phyloP scores from a whole-genome alignment of 75 land plant species.

The Isoetes taiwanensis region DNA sequence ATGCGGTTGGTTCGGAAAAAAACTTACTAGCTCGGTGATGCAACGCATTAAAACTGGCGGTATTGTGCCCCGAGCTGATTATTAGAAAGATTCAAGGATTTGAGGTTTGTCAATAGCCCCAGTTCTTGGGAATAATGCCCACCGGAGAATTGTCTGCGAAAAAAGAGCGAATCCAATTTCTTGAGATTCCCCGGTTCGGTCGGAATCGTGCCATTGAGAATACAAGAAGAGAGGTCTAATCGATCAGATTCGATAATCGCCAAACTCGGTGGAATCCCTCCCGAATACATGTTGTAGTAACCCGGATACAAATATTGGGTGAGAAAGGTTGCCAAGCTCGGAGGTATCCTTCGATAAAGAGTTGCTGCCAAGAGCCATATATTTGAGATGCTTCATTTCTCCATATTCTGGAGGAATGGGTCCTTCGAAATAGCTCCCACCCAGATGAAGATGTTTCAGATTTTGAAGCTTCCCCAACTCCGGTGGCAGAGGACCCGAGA shows the following conservation, averaged over 20 bases:
- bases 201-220: too few species aligned
- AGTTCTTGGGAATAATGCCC: neutral
- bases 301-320: neutral
- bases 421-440: conserved; percentile 1
- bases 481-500: conserved; percentile 3
- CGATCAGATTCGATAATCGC: neutral
- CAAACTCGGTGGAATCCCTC: conserved; percentile 2
- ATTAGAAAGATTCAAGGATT: conserved; percentile 1
- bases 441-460: neutral
- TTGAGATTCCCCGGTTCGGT: too few species aligned
- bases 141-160: too few species aligned
- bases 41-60: neutral
- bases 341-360: neutral
- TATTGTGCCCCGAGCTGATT: neutral
- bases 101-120: neutral
- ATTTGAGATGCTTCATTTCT: too few species aligned
- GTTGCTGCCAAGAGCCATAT: too few species aligned
- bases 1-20: neutral
- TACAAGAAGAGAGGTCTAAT: too few species aligned
- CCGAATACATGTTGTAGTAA: neutral
- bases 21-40: neutral
- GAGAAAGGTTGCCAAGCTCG: neutral
- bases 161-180: too few species aligned
- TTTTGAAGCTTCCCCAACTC: neutral
- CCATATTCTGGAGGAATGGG: too few species aligned